Conservation (phyloP, 352 stramenopile genomes). For the Globisporangium irregulare region DNA sequence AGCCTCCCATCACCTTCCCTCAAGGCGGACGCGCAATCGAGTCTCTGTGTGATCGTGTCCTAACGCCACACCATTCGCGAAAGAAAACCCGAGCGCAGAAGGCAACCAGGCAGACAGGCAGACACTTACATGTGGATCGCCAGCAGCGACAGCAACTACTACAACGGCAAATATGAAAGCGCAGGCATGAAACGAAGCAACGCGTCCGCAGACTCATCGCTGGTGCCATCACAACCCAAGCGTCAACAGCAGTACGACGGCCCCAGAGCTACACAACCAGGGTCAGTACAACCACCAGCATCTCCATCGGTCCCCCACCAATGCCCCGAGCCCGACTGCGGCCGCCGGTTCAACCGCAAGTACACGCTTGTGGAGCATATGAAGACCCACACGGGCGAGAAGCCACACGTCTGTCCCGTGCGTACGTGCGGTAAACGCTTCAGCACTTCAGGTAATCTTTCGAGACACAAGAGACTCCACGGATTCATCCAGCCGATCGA, state of each 20-base stretch:
- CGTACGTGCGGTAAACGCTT: slow-evolving; percentile 46
- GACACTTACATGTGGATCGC: not conserved
- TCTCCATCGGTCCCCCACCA: slow-evolving; percentile 12
- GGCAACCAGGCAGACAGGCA: not conserved
- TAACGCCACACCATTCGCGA: slow-evolving; percentile 5
- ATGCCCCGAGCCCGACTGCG: slow-evolving; percentile 27
- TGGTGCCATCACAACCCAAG: not conserved
- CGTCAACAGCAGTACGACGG: not conserved
- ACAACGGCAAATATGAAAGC: slow-evolving; percentile 11
- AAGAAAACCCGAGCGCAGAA: not conserved
- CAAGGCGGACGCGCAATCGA: not conserved
- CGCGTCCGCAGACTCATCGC: not conserved
- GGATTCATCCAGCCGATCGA: slow-evolving; percentile 35
- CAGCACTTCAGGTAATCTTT: slow-evolving; percentile 50
- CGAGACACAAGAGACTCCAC: slow-evolving; percentile 52
- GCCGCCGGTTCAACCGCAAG: slow-evolving; percentile 40
- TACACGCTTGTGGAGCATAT: slow-evolving; percentile 55
- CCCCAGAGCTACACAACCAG: not conserved
- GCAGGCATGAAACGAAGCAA: slow-evolving; percentile 13
- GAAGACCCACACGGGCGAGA: slow-evolving; percentile 60
- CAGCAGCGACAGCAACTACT: not conserved
- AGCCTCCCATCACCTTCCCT: not conserved
- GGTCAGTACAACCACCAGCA: not conserved
- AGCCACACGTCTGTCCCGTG: slow-evolving; percentile 46
- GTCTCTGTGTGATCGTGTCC: not conserved